These are phyloP conservation scores for Ilyonectria robusta DNA, from an alignment of 2,329 filamentous ascomycete species.

Conservation along the genomic window DNA sequence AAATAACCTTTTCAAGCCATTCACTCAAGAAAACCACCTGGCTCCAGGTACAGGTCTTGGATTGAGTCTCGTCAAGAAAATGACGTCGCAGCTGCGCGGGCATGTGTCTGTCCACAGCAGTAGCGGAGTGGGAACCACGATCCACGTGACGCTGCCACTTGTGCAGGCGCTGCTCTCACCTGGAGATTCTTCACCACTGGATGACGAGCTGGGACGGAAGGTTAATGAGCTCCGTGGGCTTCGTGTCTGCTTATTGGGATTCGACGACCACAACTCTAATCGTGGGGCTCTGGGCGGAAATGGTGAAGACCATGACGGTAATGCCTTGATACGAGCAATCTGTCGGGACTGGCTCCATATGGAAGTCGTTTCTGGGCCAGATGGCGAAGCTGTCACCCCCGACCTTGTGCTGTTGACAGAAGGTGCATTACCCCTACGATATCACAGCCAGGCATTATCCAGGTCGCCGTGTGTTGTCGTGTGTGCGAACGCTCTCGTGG, in stretches of 20 bases:
- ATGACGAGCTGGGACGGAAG: background rate
- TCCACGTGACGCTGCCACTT: conserved; percentile 42
- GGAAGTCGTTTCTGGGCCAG: conserved; percentile 31
- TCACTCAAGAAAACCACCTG: conserved; percentile 74
- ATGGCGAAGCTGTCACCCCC: conserved; percentile 29
- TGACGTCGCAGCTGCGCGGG: conserved; percentile 73
- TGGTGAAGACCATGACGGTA: conserved; percentile 12
- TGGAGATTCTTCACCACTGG: background rate
- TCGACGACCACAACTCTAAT: background rate
- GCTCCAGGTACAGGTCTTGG: conserved; percentile 75
- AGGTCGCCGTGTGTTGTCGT: conserved; percentile 50
- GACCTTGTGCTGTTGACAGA: conserved; percentile 49
- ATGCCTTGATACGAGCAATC: conserved; percentile 32
- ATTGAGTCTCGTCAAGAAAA: conserved; percentile 73
- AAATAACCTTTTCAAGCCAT: conserved; percentile 74
- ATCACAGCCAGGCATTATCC: conserved; percentile 20
- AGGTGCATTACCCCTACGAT: conserved; percentile 19
- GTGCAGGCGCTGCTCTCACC: background rate
- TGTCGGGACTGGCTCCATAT: conserved; percentile 42
- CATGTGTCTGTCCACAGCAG: conserved; percentile 69
- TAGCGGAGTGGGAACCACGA: conserved; percentile 54
- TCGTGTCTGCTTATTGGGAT: conserved; percentile 3
- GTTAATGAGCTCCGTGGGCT: background rate
- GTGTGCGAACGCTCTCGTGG: conserved; percentile 51
- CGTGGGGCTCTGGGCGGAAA: background rate